Base-by-base conservation (phyloP, 2,329 filamentous ascomycete genomes). In the Microsporum canis region DNA sequence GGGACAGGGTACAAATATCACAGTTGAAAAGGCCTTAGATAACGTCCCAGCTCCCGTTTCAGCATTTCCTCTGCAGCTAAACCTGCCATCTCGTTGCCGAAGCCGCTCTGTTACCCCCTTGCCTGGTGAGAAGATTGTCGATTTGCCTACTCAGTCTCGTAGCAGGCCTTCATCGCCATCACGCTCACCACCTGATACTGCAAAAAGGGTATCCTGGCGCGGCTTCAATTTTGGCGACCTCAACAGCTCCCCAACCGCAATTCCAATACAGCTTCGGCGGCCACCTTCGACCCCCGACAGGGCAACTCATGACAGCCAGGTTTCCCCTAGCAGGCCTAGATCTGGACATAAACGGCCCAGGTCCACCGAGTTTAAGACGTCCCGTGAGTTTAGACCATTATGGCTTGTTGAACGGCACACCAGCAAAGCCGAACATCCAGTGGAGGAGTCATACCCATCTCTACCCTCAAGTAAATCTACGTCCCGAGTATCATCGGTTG, bases 371-470 rank as follows among this genome's bases (percentile, higher is more conserved):
- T 82, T 82, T 68, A 78, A 75, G 63, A 74, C 73, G 39, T 76
- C 73, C 17, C 82, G 82, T 60, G 89, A 94, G 69, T 86, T 91
- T 68, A 86, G 88, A 66, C 91, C 91, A 0, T 76, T 96, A 6
- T 92, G 88, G 73, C 84, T 96, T 27, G 83, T 95, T 5, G 88
- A 95, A 71, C 84, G 79, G 34, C 82, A 80, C 65, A 64, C 70
- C 7, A 69, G 65, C 17, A 79, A 80, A 67, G 68, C 71, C 17
- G 75, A 71, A 64, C 70, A 68, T 14, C 71, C 76, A 43, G 63
- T 65, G 12, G 73, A 77, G 31, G 77, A 77, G 58, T 67, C 73
- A 3, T 71, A 78, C 55, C 79, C 80, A 38, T 77, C 77, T n/a
- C 71, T 82, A 8, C 80, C 80, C 43, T 77, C 77, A 4, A 82